A percentile compares a stretch with the other conserved stretches of the same genome.
These are phyloP conservation scores for Blastocystis sp. DNA, from an alignment of 352 stramenopile species.

Conservation along the genomic window DNA sequence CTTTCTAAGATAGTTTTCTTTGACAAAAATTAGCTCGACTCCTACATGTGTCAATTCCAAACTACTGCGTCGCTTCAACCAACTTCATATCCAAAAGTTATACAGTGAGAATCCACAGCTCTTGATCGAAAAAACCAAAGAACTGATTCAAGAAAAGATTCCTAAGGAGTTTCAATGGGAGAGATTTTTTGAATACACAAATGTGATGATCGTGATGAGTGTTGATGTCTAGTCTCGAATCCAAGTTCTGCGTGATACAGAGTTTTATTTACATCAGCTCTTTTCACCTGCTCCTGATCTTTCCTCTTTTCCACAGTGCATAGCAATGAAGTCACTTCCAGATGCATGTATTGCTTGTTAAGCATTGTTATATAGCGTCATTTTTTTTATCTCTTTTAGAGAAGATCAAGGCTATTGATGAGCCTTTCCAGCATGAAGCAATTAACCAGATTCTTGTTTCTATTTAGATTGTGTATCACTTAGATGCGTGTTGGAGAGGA, in stretches of 20 bases:
- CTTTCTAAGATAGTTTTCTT: neutral
- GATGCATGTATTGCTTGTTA: neutral
- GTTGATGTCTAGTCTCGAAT: neutral
- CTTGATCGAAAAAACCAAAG: neutral
- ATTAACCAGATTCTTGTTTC: neutral
- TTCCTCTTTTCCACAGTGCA: neutral
- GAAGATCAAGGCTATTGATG: neutral
- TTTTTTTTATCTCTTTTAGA: neutral
- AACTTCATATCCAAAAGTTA: constrained; percentile 1
- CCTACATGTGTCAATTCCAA: neutral
- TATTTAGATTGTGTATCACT: neutral
- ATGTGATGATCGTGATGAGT: neutral
- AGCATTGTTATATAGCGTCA: neutral
- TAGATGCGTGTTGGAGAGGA: neutral
- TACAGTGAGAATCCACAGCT: neutral
- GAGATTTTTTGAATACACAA: neutral
- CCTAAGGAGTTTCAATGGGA: neutral
- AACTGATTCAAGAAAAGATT: neutral
- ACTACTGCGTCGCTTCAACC: constrained; percentile 1
- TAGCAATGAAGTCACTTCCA: neutral
- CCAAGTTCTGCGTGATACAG: neutral
- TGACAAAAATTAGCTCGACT: neutral
- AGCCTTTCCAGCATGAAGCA: neutral
- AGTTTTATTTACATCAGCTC: neutral
- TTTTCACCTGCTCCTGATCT: neutral